Conservation (phyloP, 768 basidiomycete genomes). For the Boletus rubroflammeus region DNA sequence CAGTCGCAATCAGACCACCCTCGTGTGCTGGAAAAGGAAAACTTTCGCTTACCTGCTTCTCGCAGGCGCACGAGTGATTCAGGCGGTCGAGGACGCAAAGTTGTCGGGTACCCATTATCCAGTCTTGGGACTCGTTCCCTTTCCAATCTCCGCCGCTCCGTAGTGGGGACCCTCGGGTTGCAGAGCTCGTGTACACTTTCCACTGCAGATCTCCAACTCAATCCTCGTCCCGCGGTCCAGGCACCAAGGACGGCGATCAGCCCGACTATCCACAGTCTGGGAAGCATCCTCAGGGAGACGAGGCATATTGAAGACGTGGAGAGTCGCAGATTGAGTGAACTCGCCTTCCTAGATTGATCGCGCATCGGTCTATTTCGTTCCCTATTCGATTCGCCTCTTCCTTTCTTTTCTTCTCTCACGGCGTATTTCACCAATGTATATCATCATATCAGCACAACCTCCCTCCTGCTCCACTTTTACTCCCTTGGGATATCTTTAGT, state of each 20-base stretch:
- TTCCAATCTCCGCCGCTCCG: conserved; percentile 44
- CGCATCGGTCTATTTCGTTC: conserved; percentile 1
- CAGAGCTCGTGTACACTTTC: conserved; percentile 20
- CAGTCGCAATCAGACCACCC: conserved; percentile 12
- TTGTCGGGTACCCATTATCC: conserved; percentile 13
- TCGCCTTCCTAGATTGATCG: conserved; percentile 55
- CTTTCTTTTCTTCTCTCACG: neutral
- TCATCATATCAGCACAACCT: neutral
- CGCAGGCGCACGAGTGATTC: conserved; percentile 23
- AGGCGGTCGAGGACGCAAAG: conserved; percentile 9
- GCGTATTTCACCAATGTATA: conserved; percentile 3
- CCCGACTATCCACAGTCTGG: conserved; percentile 58
- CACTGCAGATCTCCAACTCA: conserved; percentile 33
- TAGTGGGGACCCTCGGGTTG: conserved; percentile 32
- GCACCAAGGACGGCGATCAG: conserved; percentile 42
- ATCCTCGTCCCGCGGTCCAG: conserved; percentile 1
- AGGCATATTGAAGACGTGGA: conserved; percentile 63
- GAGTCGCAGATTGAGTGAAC: conserved; percentile 63
- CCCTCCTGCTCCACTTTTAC: neutral
- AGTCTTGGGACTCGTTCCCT: conserved; percentile 37
- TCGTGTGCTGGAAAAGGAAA: conserved; percentile 15
- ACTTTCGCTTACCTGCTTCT: neutral
- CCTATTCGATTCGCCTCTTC: neutral
- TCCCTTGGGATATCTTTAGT: conserved; percentile 4
- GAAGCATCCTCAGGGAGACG: conserved; percentile 52